A percentile compares a stretch with the other conserved stretches of the same genome.
Evolutionary conservation across 2,329 filamentous ascomycete species (phyloP).

Genomic region (Neonectria punicea): DNA sequence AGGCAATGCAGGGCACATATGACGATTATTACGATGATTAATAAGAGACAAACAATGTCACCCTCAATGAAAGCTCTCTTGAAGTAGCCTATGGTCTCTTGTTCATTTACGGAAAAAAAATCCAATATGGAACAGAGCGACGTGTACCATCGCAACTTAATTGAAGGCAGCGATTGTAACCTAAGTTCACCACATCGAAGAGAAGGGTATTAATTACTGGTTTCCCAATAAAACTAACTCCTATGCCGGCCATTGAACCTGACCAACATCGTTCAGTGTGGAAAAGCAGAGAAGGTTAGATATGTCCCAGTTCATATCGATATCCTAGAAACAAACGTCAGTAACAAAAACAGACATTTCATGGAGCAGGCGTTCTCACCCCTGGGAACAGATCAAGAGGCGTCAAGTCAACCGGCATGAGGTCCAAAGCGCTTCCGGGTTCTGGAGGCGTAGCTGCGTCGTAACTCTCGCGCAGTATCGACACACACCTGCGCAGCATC

Average conservation of each 20-base stretch:
- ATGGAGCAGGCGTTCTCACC: conserved; percentile 20
- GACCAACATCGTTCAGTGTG: conserved; percentile 15
- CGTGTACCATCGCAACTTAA: neutral
- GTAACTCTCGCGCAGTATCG: conserved; percentile 27
- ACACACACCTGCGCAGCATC: conserved; percentile 33
- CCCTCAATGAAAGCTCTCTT: neutral
- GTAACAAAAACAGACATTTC: neutral
- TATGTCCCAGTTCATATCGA: conserved; percentile 40
- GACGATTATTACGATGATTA: conserved; percentile 64
- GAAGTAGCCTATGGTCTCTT: neutral
- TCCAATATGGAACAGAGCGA: neutral
- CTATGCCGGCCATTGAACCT: conserved; percentile 29
- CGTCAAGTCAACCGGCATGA: conserved; percentile 30
- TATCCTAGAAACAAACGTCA: conserved; percentile 33
- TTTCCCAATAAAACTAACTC: neutral
- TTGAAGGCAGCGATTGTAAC: too few relatives aligned
- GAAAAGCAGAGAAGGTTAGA: conserved; percentile 39
- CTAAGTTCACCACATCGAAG: neutral
- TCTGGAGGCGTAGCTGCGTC: conserved; percentile 34
- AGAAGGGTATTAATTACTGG: too few relatives aligned
- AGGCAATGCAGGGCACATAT: conserved; percentile 68
- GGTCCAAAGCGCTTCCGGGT: conserved; percentile 25
- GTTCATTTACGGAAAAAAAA: neutral
- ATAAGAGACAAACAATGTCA: neutral
- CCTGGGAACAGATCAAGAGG: conserved; percentile 32